Conservation (phyloP, 2,329 filamentous ascomycete genomes). For the Sporothrix curviconia region DNA sequence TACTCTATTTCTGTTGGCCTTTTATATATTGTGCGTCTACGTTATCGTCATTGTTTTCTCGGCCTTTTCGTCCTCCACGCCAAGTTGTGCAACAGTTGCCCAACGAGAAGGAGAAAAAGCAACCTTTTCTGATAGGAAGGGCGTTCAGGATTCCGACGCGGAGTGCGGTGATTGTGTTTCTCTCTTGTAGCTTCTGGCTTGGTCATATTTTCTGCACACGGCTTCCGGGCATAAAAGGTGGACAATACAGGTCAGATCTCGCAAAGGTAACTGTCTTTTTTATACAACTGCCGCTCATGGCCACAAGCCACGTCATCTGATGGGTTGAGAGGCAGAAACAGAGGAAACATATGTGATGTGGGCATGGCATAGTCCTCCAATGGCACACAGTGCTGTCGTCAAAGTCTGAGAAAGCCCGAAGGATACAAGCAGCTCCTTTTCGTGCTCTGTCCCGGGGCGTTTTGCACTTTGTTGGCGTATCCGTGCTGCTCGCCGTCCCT, state of each 20-base stretch:
- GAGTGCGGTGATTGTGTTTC: not conserved
- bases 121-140: not conserved
- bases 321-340: not conserved
- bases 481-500: not conserved
- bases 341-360: not conserved
- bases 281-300: no score
- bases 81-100: not conserved
- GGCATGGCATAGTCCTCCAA: not conserved
- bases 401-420: no score
- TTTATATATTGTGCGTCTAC: not conserved
- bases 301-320: constrained; percentile 8
- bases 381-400: not conserved
- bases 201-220: not conserved
- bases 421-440: no score
- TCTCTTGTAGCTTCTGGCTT: not conserved
- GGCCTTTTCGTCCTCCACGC: not conserved
- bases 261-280: not conserved
- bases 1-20: not conserved
- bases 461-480: not conserved
- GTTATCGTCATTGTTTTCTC: not conserved
- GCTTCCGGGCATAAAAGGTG: no score
- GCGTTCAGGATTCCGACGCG: no score
- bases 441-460: not conserved
- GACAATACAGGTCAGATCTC: not conserved
- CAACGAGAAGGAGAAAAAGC: not conserved